Evolutionary conservation across 1,284 basidiomycete species (phyloP), one percentile per base, ranked within the genome.

Genomic region (Ustilago loliicola): DNA sequence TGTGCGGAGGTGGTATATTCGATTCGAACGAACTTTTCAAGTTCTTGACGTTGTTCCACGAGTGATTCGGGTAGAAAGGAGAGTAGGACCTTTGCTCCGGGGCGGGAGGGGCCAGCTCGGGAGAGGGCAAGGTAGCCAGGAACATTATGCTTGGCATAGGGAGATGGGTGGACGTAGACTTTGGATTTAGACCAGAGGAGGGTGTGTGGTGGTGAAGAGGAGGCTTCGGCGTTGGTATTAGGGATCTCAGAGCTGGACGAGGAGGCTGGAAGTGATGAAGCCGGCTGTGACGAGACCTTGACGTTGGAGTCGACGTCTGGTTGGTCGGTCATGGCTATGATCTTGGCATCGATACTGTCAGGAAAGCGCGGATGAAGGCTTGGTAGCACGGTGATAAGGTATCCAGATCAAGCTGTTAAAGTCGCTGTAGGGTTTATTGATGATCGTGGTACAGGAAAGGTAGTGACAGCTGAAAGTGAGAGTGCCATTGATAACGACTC

Each of bases 61-160:
- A 91, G 69, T 94, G 87, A 50, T 83, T 96, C 94, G 32, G 94
- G 94, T 9, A 79, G 47, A 53, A 78, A 78, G 23, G 70, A 75
- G 38, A 81, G 66, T n/a, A 78, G 59, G n/a, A 79, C 59, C 27
- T 65, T 66, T 50, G 69, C 67, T 1, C 76, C 61, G 15, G 76
- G 72, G 1, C 29, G 51, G 21, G 62, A 32, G 0, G 70, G 58
- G 1, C 73, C 70, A 29, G 66, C 61, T 19, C 69, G 57, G 5
- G 70, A 66, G 50, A 82, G 73, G 13, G 81, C 77, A 34, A 83
- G 72, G 86, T 96, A 97, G 3, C 96, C 96, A 4, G 94, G 91
- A 32, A 98, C 93, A 86, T 98, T 97, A 87, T 98, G 96, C 80
- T 92, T 90, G 2, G 92, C 89, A 85, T 95, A 96, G 2, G 93